Evolutionary conservation across 768 basidiomycete genomes (phyloP), one percentile per base, ranked within the genome.

Genomic region (Xerocomus brunneocitrinus): DNA sequence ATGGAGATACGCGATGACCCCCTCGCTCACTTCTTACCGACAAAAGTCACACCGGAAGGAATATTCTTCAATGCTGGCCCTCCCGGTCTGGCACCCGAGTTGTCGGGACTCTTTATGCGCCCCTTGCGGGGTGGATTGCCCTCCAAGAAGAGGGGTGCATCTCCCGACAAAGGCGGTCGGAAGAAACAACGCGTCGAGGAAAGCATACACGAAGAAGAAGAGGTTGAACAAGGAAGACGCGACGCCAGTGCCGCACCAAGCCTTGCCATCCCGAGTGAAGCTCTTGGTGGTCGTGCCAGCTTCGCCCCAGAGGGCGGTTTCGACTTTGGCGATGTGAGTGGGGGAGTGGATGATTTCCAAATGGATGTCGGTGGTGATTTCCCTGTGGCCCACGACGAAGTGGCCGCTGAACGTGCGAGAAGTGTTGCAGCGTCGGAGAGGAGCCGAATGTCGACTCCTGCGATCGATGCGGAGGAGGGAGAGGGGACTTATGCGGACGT

Each of bases 1-100:
- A 77, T 91, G 50, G 85, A 91, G 62, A 90, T 97, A 59, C 82
- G 89, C 27, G 82, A 87, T 9, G 89, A 97, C 62, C 94, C 93
- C 24, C 70, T 89, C 5, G 75, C 84, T 8, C 85, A 93, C 67
- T 98, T 93, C 74, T 72, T 97, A 44, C 93, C 95, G 9, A 89
- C 86, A 3, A 84, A 84, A 58, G 73, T 76, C n/a, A 87, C 84
- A 2, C 76, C 81, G 14, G 77, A 82, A n/a, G 85, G 85, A 27
- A 81, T 78, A 3, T 87, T 86, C 63, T 86, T 95, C 70, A 89
- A 80, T 62, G 88, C 86, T 42, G 93, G 88, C 0, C 94, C 95
- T 10, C 87, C 89, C 12, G 91, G 91, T 8, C 69, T 95, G 46
- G 82, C 84, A 0, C 85, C 88, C 0, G 91, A 95, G 67, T 75